These are phyloP conservation scores for Mycena amicta DNA, from an alignment of 768 basidiomycete species.

Conservation along the genomic window DNA sequence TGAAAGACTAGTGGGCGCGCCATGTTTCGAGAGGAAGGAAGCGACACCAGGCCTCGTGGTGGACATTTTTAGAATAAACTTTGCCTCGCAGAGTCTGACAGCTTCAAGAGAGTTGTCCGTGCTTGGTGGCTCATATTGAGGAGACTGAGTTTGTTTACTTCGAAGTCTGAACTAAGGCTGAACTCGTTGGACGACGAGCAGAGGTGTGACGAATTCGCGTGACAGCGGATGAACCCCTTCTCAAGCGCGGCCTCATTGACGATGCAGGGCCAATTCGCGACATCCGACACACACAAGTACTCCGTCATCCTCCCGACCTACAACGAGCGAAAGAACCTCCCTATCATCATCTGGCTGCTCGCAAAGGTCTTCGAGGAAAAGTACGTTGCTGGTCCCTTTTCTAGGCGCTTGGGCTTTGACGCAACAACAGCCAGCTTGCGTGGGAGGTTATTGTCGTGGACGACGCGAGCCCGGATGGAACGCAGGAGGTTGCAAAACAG, in stretches of 20 bases:
- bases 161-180: no score
- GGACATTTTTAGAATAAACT: background rate
- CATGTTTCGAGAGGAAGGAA: background rate
- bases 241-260: no score
- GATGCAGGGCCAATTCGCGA: conserved; percentile 65
- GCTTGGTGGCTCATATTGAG: no score
- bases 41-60: background rate
- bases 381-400: conserved; percentile 45
- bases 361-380: conserved; percentile 75
- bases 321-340: conserved; percentile 91
- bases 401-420: conserved; percentile 13
- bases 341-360: conserved; percentile 84
- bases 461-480: conserved; percentile 91
- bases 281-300: conserved; percentile 72
- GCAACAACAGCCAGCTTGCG: conserved; percentile 64
- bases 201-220: no score
- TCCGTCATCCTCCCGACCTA: conserved; percentile 94
- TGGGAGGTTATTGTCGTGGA: conserved; percentile 94
- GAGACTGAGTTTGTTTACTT: no score
- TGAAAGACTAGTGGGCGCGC: background rate
- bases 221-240: no score
- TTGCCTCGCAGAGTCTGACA: no score
- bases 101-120: no score
- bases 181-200: no score
- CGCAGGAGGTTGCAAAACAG: conserved; percentile 84